These are phyloP conservation scores for Lipomyces yamadae DNA, from an alignment of 805 yeast species.

Conservation along the genomic window DNA sequence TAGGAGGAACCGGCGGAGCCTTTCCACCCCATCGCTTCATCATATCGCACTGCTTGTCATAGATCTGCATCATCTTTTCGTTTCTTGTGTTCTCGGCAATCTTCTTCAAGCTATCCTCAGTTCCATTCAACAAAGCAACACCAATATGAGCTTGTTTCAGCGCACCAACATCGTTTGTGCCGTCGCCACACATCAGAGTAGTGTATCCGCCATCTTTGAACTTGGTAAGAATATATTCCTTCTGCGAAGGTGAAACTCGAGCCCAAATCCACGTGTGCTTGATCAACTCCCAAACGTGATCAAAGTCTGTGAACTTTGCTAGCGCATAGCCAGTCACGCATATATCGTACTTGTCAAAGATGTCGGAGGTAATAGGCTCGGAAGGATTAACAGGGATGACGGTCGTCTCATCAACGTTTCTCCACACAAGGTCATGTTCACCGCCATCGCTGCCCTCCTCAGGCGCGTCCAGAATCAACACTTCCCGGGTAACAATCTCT, in stretches of 20 bases:
- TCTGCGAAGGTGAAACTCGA: slow-evolving; percentile 94
- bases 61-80: slow-evolving; percentile 66
- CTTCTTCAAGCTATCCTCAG: slow-evolving; percentile 90
- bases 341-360: slow-evolving; percentile 74
- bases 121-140: slow-evolving; percentile 95
- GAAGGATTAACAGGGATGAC: slow-evolving; percentile 68
- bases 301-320: slow-evolving; percentile 64
- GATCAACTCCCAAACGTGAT: slow-evolving; percentile 71
- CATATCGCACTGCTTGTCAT: slow-evolving; percentile 81
- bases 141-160: slow-evolving; percentile 98
- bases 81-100: slow-evolving; percentile 78
- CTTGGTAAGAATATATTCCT: slow-evolving; percentile 84
- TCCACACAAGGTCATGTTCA: slow-evolving; percentile 69
- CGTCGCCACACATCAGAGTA: slow-evolving; percentile 99
- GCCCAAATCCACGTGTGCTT: slow-evolving; percentile 97
- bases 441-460: slow-evolving; percentile 65
- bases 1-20: slow-evolving; percentile 77
- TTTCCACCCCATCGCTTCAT: slow-evolving; percentile 72
- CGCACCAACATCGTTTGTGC: slow-evolving; percentile 99
- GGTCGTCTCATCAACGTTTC: slow-evolving; percentile 77
- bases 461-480: slow-evolving; percentile 83
- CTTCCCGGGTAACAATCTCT: slow-evolving; percentile 79
- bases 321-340: slow-evolving; percentile 95
- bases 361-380: slow-evolving; percentile 58
- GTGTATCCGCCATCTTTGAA: slow-evolving; percentile 87